A percentile compares a stretch with the other conserved stretches of the same genome.
phyloP scores from a whole-genome alignment of 306 rosid species.

The Lotus japonicus region DNA sequence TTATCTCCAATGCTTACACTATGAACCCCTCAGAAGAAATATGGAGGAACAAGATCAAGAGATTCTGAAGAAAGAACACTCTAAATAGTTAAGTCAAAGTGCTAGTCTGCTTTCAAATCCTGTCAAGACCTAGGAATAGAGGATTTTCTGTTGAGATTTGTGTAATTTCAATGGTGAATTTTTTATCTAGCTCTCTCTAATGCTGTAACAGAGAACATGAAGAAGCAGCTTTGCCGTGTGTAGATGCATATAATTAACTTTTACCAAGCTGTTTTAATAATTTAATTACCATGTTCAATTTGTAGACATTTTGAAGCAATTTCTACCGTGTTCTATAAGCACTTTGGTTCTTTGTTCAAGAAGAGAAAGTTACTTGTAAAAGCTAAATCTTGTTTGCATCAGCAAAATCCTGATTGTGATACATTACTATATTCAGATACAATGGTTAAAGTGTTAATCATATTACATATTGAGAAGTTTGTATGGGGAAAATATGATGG shows the following conservation, averaged over 20 bases:
- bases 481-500: no score
- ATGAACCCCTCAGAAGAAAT: slow-evolving; percentile 7
- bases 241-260: not conserved
- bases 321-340: not conserved
- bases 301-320: slow-evolving; percentile 13
- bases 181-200: not conserved
- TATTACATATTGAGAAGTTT: no score
- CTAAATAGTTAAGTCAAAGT: slow-evolving; percentile 1
- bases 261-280: slow-evolving; percentile 11
- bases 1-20: not conserved
- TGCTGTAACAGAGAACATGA: slow-evolving; percentile 3
- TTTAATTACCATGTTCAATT: slow-evolving; percentile 11
- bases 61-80: slow-evolving; percentile 19
- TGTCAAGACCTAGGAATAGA: not conserved
- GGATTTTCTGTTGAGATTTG: slow-evolving; percentile 4
- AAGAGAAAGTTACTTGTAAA: no score
- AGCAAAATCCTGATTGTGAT: no score
- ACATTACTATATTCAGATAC: no score
- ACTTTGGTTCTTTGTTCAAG: not conserved
- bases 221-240: not conserved
- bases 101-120: slow-evolving; percentile 11
- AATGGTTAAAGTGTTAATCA: no score
- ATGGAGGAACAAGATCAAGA: not conserved
- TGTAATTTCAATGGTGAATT: slow-evolving; percentile 15
- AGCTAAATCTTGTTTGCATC: no score